phyloP scores from a whole-genome alignment of 129 eudicot species.

The Pittosporum tobira region DNA sequence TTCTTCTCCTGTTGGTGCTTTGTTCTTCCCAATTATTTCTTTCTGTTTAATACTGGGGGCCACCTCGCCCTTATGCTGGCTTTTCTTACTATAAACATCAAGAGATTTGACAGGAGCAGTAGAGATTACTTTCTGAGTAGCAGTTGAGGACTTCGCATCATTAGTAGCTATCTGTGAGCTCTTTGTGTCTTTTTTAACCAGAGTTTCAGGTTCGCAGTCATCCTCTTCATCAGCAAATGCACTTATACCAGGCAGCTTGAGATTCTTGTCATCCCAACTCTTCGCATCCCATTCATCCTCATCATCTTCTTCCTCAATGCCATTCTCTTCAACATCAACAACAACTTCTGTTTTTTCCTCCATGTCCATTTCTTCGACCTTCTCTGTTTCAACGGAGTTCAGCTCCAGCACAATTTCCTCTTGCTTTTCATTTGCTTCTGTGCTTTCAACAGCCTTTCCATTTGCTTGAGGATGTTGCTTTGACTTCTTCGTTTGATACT shows the following conservation, averaged over 20 bases:
- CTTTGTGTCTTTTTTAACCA: slow-evolving; percentile 47
- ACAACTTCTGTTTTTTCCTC: slow-evolving; percentile 31
- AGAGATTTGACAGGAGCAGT: slow-evolving; percentile 9
- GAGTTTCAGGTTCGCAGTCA: slow-evolving; percentile 40
- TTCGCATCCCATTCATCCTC: slow-evolving; percentile 99
- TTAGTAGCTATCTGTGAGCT: slow-evolving; percentile 16
- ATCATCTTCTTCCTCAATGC: slow-evolving; percentile 51
- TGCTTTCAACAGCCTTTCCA: slow-evolving; percentile 38
- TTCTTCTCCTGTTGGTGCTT: slow-evolving; percentile 28
- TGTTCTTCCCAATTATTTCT: slow-evolving; percentile 26
- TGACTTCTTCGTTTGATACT: slow-evolving; percentile 59
- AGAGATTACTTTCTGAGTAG: slow-evolving; percentile 16
- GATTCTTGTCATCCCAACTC: slow-evolving; percentile 91
- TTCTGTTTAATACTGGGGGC: slow-evolving; percentile 28
- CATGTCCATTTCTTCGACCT: slow-evolving; percentile 33
- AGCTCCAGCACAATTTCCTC: slow-evolving; percentile 30
- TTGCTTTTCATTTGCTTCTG: slow-evolving; percentile 28
- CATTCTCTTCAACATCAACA: slow-evolving; percentile 34
- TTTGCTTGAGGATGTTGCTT: slow-evolving; percentile 52
- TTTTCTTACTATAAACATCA: slow-evolving; percentile 24
- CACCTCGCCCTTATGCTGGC: slow-evolving; percentile 24
- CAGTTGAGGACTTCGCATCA: slow-evolving; percentile 20
- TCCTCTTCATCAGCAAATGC: slow-evolving; percentile 83
- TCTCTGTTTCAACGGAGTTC: slow-evolving; percentile 41
- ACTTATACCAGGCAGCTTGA: slow-evolving; percentile 63